Conservation (phyloP, 768 basidiomycete genomes). For the Termitomyces sp. region DNA sequence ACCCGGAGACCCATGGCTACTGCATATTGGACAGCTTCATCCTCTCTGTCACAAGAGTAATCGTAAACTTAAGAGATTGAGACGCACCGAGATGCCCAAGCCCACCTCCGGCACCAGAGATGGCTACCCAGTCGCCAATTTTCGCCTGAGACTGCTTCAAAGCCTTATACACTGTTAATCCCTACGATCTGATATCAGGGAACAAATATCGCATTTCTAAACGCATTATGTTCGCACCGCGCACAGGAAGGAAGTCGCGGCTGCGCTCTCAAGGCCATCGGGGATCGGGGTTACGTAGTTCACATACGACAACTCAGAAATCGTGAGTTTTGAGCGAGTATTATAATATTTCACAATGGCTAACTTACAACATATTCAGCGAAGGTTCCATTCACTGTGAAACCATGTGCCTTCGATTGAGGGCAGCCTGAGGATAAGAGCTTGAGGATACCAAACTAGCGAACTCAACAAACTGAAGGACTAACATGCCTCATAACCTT, state of each 20-base stretch:
- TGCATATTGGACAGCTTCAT: constrained; percentile 71
- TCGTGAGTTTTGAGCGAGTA: neutral
- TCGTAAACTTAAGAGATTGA: neutral
- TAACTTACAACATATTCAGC: constrained; percentile 49
- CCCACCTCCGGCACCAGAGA: constrained; percentile 74
- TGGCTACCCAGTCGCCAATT: constrained; percentile 68
- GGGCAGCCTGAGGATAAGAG: constrained; percentile 37
- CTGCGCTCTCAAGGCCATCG: constrained; percentile 51
- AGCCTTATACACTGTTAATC: constrained; percentile 78
- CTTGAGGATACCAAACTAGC: neutral
- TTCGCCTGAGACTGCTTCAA: constrained; percentile 56
- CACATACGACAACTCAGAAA: constrained; percentile 49
- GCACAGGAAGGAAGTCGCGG: constrained; percentile 67
- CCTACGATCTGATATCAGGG: constrained; percentile 30
- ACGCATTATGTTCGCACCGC: constrained; percentile 37
- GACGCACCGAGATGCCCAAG: constrained; percentile 66
- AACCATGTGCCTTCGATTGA: constrained; percentile 46
- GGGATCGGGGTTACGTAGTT: constrained; percentile 77
- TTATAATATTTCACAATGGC: neutral
- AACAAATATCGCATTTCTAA: neutral
- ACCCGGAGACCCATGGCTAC: constrained; percentile 71
- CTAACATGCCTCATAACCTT: constrained; percentile 50
- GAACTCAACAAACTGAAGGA: neutral
- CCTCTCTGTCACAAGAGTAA: neutral
- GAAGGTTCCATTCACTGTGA: constrained; percentile 67